Evolutionary conservation across 1,284 basidiomycete species (phyloP).

Genomic region (Xerocomus nothofagi): DNA sequence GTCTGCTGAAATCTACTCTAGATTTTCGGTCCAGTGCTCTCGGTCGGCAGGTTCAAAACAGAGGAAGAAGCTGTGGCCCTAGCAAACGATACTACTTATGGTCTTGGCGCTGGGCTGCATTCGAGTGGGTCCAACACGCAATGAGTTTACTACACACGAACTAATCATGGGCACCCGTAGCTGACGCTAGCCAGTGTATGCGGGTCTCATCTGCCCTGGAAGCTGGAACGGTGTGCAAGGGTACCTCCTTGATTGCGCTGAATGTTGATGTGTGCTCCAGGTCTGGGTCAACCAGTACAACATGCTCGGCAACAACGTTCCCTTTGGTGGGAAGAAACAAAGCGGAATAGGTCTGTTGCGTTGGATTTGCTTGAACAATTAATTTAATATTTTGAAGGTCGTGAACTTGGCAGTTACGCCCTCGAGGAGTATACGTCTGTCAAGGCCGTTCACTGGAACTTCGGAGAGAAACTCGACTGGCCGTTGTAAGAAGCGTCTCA

Average conservation of each 20-base stretch:
- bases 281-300: constrained; percentile 93
- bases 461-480: constrained; percentile 78
- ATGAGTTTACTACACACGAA: background rate
- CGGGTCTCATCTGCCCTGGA: constrained; percentile 80
- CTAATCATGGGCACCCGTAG: constrained; percentile 37
- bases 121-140: constrained; percentile 57
- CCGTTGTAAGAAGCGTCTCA: constrained; percentile 50
- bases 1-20: constrained; percentile 32
- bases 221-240: constrained; percentile 72
- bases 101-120: constrained; percentile 86
- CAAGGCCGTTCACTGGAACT: constrained; percentile 88
- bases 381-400: constrained; percentile 44
- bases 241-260: background rate
- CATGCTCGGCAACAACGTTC: constrained; percentile 77
- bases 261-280: constrained; percentile 37
- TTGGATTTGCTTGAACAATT: constrained; percentile 19
- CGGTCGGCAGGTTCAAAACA: constrained; percentile 74
- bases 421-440: constrained; percentile 83
- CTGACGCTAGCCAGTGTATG: constrained; percentile 85
- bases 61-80: constrained; percentile 78
- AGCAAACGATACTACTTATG: constrained; percentile 85
- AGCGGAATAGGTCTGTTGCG: constrained; percentile 57
- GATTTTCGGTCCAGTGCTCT: constrained; percentile 86
- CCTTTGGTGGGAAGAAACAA: constrained; percentile 93
- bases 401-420: constrained; percentile 88